These are phyloP conservation scores for Colletotrichum brevisporum DNA, from an alignment of 2,329 filamentous ascomycete genomes.

Conservation along the genomic window DNA sequence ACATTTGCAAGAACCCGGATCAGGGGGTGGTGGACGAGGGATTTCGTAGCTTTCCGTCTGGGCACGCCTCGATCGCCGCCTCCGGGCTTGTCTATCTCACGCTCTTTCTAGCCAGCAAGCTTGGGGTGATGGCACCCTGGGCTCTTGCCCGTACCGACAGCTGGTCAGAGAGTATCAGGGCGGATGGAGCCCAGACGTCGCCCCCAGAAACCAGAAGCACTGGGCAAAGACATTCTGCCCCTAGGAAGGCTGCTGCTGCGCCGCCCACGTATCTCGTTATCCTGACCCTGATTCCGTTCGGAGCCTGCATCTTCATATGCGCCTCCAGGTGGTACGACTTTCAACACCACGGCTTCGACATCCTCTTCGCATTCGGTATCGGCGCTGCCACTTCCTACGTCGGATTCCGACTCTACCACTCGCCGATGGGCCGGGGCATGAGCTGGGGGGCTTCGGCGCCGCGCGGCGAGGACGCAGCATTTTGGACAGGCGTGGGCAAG, in stretches of 20 bases:
- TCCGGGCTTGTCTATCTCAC: constrained; percentile 82
- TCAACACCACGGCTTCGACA: constrained; percentile 84
- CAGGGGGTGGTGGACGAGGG: constrained; percentile 72
- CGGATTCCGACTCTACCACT: constrained; percentile 81
- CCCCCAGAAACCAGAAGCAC: constrained; percentile 47
- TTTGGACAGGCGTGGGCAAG: constrained; percentile 30
- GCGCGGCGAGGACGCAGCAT: constrained; percentile 51
- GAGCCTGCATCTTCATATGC: constrained; percentile 78
- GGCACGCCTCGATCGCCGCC: constrained; percentile 70
- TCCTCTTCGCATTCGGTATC: constrained; percentile 79
- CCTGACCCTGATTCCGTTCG: constrained; percentile 75
- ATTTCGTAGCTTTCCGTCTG: constrained; percentile 74
- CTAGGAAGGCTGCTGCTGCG: constrained; percentile 78
- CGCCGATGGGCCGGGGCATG: constrained; percentile 70
- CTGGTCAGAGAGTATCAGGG: constrained; percentile 46
- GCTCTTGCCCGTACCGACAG: constrained; percentile 64
- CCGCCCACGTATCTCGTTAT: constrained; percentile 80
- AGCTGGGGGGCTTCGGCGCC: constrained; percentile 88
- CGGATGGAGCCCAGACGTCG: background rate
- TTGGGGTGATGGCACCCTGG: constrained; percentile 64
- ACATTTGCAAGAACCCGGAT: constrained; percentile 77
- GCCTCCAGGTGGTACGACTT: constrained; percentile 83
- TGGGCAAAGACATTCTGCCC: constrained; percentile 55
- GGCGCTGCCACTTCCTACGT: constrained; percentile 77
- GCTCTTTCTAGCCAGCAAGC: constrained; percentile 81